phyloP scores from a whole-genome alignment of 1,139 yeast species.

The Taphrina communis region DNA sequence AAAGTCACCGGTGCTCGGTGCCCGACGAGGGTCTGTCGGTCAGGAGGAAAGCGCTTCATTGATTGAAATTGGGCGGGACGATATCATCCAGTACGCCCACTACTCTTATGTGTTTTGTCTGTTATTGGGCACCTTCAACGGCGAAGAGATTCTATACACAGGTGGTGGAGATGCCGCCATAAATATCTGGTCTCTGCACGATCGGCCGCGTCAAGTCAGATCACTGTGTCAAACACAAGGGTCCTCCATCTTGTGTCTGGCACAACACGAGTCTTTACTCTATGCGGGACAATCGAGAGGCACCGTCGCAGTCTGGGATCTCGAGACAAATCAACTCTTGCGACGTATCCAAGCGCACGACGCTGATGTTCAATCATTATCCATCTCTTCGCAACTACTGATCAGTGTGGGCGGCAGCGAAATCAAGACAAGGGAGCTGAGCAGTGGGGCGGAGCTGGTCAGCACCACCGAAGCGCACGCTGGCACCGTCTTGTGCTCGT shows the following conservation, averaged over 20 bases:
- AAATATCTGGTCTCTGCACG: slow-evolving; percentile 68
- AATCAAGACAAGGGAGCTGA: slow-evolving; percentile 21
- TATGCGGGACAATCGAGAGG: slow-evolving; percentile 83
- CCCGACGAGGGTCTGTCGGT: slow-evolving; percentile 14
- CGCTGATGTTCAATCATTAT: slow-evolving; percentile 56
- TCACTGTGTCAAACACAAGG: slow-evolving; percentile 70
- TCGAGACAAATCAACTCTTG: slow-evolving; percentile 75
- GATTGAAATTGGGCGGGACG: slow-evolving; percentile 70
- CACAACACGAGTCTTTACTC: slow-evolving; percentile 65
- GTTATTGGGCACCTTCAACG: slow-evolving; percentile 47
- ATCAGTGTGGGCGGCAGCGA: slow-evolving; percentile 16
- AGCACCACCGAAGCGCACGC: slow-evolving; percentile 3
- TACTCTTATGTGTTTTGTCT: slow-evolving; percentile 71
- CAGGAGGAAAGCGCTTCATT: slow-evolving; percentile 48
- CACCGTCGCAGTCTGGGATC: slow-evolving; percentile 78
- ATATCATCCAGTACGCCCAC: slow-evolving; percentile 82
- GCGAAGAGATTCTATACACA: slow-evolving; percentile 58
- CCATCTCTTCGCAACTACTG: slow-evolving; percentile 7
- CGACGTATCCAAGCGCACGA: slow-evolving; percentile 55
- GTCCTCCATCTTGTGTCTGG: slow-evolving; percentile 63
- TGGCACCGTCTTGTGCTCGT: slow-evolving; percentile 20
- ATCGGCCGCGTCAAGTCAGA: slow-evolving; percentile 40
- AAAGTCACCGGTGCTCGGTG: slow-evolving; percentile 24
- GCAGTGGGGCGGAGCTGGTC: slow-evolving; percentile 17
- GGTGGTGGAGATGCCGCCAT: slow-evolving; percentile 93